Base-by-base conservation (phyloP, 768 basidiomycete species). In the Pisolithus albus region DNA sequence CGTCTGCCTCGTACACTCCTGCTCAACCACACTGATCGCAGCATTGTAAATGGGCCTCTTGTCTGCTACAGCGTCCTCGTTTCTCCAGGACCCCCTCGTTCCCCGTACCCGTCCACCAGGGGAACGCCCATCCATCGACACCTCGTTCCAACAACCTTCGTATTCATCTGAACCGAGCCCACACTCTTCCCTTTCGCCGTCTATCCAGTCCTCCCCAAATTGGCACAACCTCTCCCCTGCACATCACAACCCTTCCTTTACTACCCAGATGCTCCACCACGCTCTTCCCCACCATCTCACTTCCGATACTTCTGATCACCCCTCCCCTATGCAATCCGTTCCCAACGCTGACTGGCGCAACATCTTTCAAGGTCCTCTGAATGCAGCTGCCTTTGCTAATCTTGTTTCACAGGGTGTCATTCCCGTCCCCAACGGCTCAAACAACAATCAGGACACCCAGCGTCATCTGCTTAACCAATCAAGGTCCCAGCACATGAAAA, bases 391-490 rank as follows among this genome's bases (percentile, higher is more conserved):
- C 32, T 86, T 84, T 59, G 77, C 81, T 38, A 75, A 78, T 34
- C 75, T 87, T 40, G 75, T 80, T 11, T 77, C 83, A 3, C 81
- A 80, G 59, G 81, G 79, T 58, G 72, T 80, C 43, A 67, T 87
- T 73, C 72, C 57, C 62, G 58, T 61, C 61, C 60, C 65, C 49
- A 56, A 52, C 28, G 52, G 66, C 55, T 43, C 56, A 61, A 42
- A 65, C 73, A 23, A 70, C 26, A 74, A 78, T 9, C 59, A 67
- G 37, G 71, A 75, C 53, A 65, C 63, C 44, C 52, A 63, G 52
- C 75, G 56, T 55, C 66, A 58, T 52, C 47, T 49, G 41, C 53
- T 59, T 26, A 39, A 50, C 39, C 56, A 47, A 53, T 55, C 56
- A 52, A 59, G 50, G 41, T 61, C 7, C n/a, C 57, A 46, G 51